These are phyloP conservation scores for Hypoxylon rickii DNA, from an alignment of 495 filamentous ascomycete species.

Conservation along the genomic window DNA sequence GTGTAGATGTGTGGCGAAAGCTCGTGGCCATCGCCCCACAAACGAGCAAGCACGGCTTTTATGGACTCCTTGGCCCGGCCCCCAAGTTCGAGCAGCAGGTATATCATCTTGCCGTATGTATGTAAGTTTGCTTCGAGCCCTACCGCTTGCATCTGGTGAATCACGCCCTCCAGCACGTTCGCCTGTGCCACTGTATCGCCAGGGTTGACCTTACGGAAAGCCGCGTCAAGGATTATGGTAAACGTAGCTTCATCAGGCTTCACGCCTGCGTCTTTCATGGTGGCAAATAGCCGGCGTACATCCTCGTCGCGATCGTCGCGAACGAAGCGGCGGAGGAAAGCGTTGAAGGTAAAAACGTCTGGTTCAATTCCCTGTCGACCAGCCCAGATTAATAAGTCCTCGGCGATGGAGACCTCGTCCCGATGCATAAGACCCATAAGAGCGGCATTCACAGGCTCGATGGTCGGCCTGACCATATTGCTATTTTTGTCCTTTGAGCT, in stretches of 20 bases:
- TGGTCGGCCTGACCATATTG: slow-evolving; percentile 58
- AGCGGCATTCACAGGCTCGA: slow-evolving; percentile 66
- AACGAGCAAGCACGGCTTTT: slow-evolving; percentile 63
- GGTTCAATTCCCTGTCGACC: slow-evolving; percentile 58
- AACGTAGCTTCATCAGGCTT: slow-evolving; percentile 47
- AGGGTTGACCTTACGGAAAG: slow-evolving; percentile 30
- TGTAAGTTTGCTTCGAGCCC: slow-evolving; percentile 60
- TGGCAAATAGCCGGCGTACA: slow-evolving; percentile 48
- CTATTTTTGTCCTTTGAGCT: slow-evolving; percentile 33
- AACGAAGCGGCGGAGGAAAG: slow-evolving; percentile 61
- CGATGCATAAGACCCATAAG: slow-evolving; percentile 49
- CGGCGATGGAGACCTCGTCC: slow-evolving; percentile 40
- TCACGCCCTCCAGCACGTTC: slow-evolving; percentile 42
- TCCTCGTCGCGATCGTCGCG: slow-evolving; percentile 42
- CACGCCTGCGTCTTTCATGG: slow-evolving; percentile 43
- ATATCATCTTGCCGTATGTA: slow-evolving; percentile 66
- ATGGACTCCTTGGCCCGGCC: slow-evolving; percentile 53
- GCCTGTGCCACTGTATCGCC: slow-evolving; percentile 39
- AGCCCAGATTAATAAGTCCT: slow-evolving; percentile 63
- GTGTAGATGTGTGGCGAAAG: slow-evolving; percentile 68
- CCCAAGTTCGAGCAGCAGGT: slow-evolving; percentile 57
- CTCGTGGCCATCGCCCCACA: slow-evolving; percentile 55
- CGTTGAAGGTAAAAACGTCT: slow-evolving; percentile 71
- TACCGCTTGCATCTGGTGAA: slow-evolving; percentile 56
- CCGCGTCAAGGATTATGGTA: slow-evolving; percentile 48